Percentiles rank a stretch among this genome's conserved stretches.
Conservation (phyloP, 108 stramenopile species). For the Phaeodactylum tricornutum region DNA sequence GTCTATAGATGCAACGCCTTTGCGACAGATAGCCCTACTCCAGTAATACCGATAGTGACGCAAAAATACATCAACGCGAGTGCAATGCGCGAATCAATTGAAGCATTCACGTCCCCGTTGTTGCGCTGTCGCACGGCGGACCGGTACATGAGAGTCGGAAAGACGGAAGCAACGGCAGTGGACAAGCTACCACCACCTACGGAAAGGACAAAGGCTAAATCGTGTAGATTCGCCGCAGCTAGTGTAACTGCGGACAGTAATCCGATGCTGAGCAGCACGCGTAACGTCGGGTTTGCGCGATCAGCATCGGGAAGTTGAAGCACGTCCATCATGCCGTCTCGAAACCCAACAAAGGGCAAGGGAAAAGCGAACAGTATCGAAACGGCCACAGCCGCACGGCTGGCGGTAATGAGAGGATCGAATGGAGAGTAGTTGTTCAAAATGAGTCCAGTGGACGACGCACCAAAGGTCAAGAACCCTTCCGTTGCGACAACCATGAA, state of each 20-base stretch:
- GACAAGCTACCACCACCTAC: slow-evolving; percentile 89
- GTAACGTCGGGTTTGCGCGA: slow-evolving; percentile 30
- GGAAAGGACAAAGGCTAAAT: slow-evolving; percentile 74
- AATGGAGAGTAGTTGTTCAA: slow-evolving; percentile 79
- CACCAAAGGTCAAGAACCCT: slow-evolving; percentile 88
- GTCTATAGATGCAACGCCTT: no score
- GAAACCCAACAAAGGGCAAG: slow-evolving; percentile 66
- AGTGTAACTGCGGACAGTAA: slow-evolving; percentile 48
- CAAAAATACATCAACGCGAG: no score
- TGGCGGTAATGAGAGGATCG: slow-evolving; percentile 62
- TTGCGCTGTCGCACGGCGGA: slow-evolving; percentile 2
- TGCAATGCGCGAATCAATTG: no score
- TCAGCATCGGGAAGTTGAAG: slow-evolving; percentile 28
- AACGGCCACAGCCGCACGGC: slow-evolving; percentile 67
- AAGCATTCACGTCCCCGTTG: slow-evolving; percentile 8
- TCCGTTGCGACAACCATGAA: slow-evolving; percentile 50
- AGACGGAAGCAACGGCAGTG: slow-evolving; percentile 75
- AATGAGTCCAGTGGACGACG: slow-evolving; percentile 58
- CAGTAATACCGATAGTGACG: no score
- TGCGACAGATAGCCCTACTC: no score
- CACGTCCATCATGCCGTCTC: slow-evolving; percentile 69
- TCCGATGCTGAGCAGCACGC: slow-evolving; percentile 40
- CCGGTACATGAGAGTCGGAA: slow-evolving; percentile 75
- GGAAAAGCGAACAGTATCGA: slow-evolving; percentile 88
- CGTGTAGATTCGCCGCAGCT: slow-evolving; percentile 48